phyloP scores from a whole-genome alignment of 768 basidiomycete species.

The Rhizopogon vulgaris region DNA sequence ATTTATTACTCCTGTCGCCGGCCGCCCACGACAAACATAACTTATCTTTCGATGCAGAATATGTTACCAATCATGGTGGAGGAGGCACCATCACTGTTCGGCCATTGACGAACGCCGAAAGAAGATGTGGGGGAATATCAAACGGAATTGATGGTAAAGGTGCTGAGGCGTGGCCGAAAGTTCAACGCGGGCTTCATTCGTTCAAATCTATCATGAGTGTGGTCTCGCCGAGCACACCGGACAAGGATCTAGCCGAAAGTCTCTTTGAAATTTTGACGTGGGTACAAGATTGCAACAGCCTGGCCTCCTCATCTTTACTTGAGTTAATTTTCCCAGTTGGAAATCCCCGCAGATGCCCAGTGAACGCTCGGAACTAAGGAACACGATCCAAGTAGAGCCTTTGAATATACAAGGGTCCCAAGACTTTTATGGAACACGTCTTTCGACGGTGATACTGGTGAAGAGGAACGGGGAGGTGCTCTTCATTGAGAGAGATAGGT shows the following conservation, averaged over 20 bases:
- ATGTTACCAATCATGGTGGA: constrained; percentile 68
- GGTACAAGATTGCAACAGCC: constrained; percentile 25
- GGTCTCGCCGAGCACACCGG: constrained; percentile 32
- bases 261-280: constrained; percentile 69
- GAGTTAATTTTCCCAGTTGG: constrained; percentile 35
- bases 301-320: constrained; percentile 3
- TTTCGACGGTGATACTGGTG: constrained; percentile 68
- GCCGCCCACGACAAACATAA: constrained; percentile 1
- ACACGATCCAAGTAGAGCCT: constrained; percentile 62
- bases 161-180: constrained; percentile 68
- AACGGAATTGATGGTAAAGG: constrained; percentile 68
- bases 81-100: constrained; percentile 54
- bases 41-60: constrained; percentile 44
- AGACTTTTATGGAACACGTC: constrained; percentile 57
- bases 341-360: constrained; percentile 37
- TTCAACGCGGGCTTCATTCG: constrained; percentile 47
- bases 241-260: constrained; percentile 47
- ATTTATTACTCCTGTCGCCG: constrained; percentile 62
- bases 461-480: constrained; percentile 50
- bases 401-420: constrained; percentile 22
- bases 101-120: constrained; percentile 43
- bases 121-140: constrained; percentile 55
- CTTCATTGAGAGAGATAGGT: constrained; percentile 71
- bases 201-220: constrained; percentile 39
- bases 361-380: constrained; percentile 48